Conservation (phyloP, 1,139 yeast genomes). For the Geotrichum citri-aurantii region DNA sequence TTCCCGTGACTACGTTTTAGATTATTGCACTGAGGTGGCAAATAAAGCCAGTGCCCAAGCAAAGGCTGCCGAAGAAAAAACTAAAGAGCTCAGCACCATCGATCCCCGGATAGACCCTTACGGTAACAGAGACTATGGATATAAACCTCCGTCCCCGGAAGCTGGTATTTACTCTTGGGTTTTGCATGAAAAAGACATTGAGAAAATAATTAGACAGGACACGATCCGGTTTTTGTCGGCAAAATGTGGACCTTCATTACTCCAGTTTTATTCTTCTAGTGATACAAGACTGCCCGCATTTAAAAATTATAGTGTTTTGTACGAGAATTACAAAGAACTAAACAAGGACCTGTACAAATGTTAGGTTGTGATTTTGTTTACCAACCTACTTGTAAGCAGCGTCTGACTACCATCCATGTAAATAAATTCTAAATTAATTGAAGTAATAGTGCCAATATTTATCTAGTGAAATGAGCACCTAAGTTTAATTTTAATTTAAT, state of each 20-base stretch:
- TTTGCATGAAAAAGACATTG: conserved; percentile 28
- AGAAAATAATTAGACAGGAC: conserved; percentile 32
- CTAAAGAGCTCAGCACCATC: conserved; percentile 16
- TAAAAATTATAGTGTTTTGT: neutral
- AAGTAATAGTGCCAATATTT: neutral
- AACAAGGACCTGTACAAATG: neutral
- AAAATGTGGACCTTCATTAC: conserved; percentile 29
- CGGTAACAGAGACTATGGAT: conserved; percentile 30
- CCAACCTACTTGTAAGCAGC: neutral
- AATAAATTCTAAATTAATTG: neutral
- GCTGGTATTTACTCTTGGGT: conserved; percentile 31
- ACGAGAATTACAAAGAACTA: neutral
- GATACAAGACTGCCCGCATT: neutral
- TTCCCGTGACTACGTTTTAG: conserved; percentile 30
- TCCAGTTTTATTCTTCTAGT: neutral
- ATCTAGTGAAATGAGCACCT: too few species aligned
- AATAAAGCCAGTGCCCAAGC: conserved; percentile 14
- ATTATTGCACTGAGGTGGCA: conserved; percentile 31
- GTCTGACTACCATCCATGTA: neutral
- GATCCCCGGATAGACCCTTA: conserved; percentile 37
- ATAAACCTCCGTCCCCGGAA: conserved; percentile 22
- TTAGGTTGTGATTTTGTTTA: neutral
- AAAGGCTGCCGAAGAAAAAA: neutral
- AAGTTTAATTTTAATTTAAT: too few species aligned
- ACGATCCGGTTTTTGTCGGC: conserved; percentile 24